Percentiles rank a stretch among this genome's conserved stretches.
phyloP scores from a whole-genome alignment of 495 filamentous ascomycete genomes.

The Cudoniella acicularis region DNA sequence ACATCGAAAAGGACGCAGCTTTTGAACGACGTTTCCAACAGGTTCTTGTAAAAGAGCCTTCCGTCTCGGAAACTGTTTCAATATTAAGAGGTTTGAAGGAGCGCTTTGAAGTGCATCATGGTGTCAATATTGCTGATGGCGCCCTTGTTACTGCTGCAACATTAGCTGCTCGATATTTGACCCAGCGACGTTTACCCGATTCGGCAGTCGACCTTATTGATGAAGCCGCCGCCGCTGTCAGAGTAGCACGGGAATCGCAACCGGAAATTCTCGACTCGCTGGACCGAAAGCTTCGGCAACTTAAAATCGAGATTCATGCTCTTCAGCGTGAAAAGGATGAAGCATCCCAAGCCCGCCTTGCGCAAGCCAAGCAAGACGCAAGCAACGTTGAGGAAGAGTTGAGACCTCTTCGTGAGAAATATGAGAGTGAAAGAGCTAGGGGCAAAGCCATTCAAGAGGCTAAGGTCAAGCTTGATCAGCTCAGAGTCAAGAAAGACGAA shows the following conservation, averaged over 20 bases:
- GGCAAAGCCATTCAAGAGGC: constrained; percentile 89
- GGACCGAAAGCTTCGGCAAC: constrained; percentile 80
- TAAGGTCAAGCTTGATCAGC: constrained; percentile 87
- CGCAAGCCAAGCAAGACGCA: constrained; percentile 79
- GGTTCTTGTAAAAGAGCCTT: constrained; percentile 90
- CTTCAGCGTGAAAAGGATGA: constrained; percentile 92
- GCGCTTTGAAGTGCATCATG: constrained; percentile 95
- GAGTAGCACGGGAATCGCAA: constrained; percentile 91
- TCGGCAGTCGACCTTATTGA: constrained; percentile 96
- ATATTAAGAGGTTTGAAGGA: constrained; percentile 97
- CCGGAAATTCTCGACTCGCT: constrained; percentile 92
- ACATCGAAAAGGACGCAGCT: constrained; percentile 97
- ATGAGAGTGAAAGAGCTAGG: constrained; percentile 84
- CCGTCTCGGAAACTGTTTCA: constrained; percentile 85
- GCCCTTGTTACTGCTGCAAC: constrained; percentile 89
- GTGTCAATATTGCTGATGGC: constrained; percentile 90
- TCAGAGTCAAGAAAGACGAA: constrained; percentile 87
- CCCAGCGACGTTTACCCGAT: constrained; percentile 84
- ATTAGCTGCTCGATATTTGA: constrained; percentile 88
- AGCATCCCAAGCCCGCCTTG: constrained; percentile 76
- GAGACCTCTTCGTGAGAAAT: constrained; percentile 88
- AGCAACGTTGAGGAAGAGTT: constrained; percentile 91
- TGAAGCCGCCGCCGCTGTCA: constrained; percentile 90
- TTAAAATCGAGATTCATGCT: constrained; percentile 95
- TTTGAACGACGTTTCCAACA: constrained; percentile 99